A percentile compares a stretch with the other conserved stretches of the same genome.
These are phyloP conservation scores for Fusarium continuum DNA, from an alignment of 2,329 filamentous ascomycete species.

Conservation along the genomic window DNA sequence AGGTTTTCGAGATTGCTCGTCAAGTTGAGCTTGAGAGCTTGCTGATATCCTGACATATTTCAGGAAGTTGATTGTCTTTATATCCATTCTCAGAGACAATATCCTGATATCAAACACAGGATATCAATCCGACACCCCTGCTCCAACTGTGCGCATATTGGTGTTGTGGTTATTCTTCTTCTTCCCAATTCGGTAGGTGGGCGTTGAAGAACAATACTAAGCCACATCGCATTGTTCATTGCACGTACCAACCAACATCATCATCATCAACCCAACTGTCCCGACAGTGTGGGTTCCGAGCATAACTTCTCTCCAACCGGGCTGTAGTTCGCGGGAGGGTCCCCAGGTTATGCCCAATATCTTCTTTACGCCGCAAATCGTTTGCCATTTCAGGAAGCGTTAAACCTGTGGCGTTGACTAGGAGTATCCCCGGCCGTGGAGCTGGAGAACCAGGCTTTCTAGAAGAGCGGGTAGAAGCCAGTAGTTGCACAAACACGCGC, in stretches of 20 bases:
- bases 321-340: background rate
- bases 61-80: conserved; percentile 15
- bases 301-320: background rate
- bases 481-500: background rate
- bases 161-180: conserved; percentile 10
- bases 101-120: background rate
- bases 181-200: conserved; percentile 14
- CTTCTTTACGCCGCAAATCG: background rate
- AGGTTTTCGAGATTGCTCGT: background rate
- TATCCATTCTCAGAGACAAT: conserved; percentile 1
- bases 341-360: background rate
- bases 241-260: conserved; percentile 27
- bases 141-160: background rate
- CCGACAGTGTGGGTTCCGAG: background rate
- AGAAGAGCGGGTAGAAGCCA: conserved; percentile 26
- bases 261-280: conserved; percentile 5
- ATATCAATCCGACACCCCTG: background rate
- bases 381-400: conserved; percentile 1
- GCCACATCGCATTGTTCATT: conserved; percentile 39
- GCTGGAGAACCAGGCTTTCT: conserved; percentile 2
- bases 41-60: background rate
- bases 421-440: background rate
- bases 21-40: background rate
- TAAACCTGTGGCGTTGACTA: conserved; percentile 2
- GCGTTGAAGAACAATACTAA: conserved; percentile 40